Evolutionary conservation across 371 early-diverging fungal genomes (phyloP).

Genomic region (Entomophthora muscae): DNA sequence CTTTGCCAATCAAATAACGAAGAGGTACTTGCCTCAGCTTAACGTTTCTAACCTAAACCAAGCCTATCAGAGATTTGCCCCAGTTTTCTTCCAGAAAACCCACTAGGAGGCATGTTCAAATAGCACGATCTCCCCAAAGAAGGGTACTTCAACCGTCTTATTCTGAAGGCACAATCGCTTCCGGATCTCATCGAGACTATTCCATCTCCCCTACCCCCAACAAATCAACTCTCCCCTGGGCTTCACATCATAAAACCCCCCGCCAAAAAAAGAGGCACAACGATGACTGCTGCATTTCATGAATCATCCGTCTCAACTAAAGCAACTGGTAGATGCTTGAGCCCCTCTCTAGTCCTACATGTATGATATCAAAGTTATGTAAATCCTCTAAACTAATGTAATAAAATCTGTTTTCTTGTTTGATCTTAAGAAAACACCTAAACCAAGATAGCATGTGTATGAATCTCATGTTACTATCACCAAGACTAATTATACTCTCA

Average conservation of each 20-base stretch:
- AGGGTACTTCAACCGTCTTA: background rate
- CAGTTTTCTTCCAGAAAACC: background rate
- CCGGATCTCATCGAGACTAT: background rate
- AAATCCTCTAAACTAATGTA: too few relatives aligned
- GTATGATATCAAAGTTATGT: too few relatives aligned
- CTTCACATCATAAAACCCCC: background rate
- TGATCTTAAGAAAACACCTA: too few relatives aligned
- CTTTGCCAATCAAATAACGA: background rate
- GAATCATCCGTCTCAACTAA: too few relatives aligned
- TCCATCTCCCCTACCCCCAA: background rate
- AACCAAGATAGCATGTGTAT: too few relatives aligned
- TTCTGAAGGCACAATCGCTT: background rate
- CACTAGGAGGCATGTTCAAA: background rate
- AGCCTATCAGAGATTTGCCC: background rate
- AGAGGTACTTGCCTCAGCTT: background rate
- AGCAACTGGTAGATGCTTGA: too few relatives aligned
- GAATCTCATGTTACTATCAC: too few relatives aligned
- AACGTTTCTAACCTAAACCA: background rate
- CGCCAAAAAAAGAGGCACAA: background rate
- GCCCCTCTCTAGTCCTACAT: too few relatives aligned
- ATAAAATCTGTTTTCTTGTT: too few relatives aligned
- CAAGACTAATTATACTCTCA: too few relatives aligned
- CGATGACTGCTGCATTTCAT: background rate
- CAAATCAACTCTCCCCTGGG: background rate
- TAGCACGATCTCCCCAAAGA: background rate